These are phyloP conservation scores for Coniferiporia weirii DNA, from an alignment of 1,284 basidiomycete genomes.

Conservation along the genomic window DNA sequence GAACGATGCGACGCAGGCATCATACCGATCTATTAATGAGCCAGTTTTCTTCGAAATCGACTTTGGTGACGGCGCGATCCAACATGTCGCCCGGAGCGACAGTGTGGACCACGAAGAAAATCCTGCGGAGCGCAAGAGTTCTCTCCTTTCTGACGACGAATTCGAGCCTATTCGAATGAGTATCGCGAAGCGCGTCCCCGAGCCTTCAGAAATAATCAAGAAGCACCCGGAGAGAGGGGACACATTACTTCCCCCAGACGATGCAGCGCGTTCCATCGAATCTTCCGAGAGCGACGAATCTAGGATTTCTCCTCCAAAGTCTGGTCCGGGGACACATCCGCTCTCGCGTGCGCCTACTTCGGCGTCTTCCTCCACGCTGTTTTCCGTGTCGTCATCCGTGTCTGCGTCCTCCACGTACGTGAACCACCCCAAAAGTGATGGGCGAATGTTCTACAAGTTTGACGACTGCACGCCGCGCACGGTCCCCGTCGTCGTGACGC, in stretches of 20 bases:
- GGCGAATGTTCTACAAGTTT: background rate
- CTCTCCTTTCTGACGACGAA: slow-evolving; percentile 11
- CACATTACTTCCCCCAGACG: background rate
- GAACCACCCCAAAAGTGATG: background rate
- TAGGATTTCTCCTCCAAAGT: background rate
- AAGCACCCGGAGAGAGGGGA: background rate
- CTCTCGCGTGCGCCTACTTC: background rate
- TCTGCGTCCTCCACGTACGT: background rate
- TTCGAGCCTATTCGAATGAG: slow-evolving; percentile 9
- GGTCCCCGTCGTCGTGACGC: background rate
- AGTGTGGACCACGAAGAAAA: background rate
- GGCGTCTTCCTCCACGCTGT: background rate
- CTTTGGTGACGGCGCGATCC: background rate
- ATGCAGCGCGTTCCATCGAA: background rate
- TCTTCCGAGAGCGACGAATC: background rate
- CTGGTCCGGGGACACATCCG: background rate
- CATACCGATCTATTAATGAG: background rate
- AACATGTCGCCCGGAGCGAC: slow-evolving; percentile 1
- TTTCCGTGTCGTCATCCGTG: background rate
- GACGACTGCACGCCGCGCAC: background rate
- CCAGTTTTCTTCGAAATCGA: slow-evolving; percentile 9
- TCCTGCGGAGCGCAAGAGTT: background rate
- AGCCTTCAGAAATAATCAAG: background rate
- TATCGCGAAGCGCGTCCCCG: background rate
- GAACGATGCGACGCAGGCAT: background rate